Conservation (phyloP, 108 stramenopile genomes). For the Parietichytrium sp. region DNA sequence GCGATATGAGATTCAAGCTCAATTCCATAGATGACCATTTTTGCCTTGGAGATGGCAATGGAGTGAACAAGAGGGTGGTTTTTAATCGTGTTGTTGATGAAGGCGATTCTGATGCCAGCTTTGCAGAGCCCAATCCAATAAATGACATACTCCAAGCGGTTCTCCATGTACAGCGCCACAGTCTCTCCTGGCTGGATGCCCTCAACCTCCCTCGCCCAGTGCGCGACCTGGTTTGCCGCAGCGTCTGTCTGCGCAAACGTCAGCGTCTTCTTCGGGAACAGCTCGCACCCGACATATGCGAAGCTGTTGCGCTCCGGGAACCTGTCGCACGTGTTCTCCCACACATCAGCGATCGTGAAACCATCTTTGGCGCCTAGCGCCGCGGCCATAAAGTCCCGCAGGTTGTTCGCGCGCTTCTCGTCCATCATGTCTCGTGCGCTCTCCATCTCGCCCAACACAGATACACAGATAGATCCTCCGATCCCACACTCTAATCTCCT, state of each 20-base stretch:
- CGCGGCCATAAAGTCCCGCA: not conserved
- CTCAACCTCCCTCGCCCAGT: not conserved
- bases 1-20: not conserved
- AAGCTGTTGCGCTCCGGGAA: not conserved
- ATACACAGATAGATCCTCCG: too few relatives aligned
- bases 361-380: not conserved
- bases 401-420: not conserved
- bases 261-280: not conserved
- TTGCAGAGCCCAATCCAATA: slow-evolving; percentile 48
- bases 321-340: not conserved
- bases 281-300: not conserved
- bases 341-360: slow-evolving; percentile 19
- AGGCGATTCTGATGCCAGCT: slow-evolving; percentile 39
- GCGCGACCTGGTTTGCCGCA: not conserved
- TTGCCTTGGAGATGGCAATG: slow-evolving; percentile 3
- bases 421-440: too few relatives aligned
- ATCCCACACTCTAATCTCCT: too few relatives aligned
- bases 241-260: not conserved
- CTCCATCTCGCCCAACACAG: too few relatives aligned
- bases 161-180: slow-evolving; percentile 50
- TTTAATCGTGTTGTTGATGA: slow-evolving; percentile 46
- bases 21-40: slow-evolving; percentile 44
- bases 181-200: slow-evolving; percentile 27
- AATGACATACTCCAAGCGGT: slow-evolving; percentile 42
- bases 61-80: slow-evolving; percentile 41